Evolutionary conservation across 495 filamentous ascomycete species (phyloP).

Genomic region (Sordaria brevicollis): DNA sequence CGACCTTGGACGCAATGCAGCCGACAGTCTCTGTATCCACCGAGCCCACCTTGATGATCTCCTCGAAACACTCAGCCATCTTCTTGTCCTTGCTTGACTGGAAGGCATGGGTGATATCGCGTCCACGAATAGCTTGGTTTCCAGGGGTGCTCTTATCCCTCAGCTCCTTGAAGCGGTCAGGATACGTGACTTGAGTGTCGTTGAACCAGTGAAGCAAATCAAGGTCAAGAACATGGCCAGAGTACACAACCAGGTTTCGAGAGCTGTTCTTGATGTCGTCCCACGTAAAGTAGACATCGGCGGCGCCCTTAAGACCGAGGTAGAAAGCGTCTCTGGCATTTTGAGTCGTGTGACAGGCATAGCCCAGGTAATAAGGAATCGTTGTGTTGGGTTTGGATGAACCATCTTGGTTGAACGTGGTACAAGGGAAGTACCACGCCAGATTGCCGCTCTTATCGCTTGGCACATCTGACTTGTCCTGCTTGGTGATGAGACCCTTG

Average conservation of each 20-base stretch:
- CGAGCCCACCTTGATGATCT: conserved; percentile 91
- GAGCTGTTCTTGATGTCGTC: conserved; percentile 81
- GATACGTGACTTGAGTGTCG: conserved; percentile 66
- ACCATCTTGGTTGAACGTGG: conserved; percentile 84
- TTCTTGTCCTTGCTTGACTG: conserved; percentile 66
- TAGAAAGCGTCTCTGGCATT: conserved; percentile 66
- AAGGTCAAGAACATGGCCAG: conserved; percentile 88
- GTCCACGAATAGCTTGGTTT: conserved; percentile 70
- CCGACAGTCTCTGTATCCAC: conserved; percentile 95
- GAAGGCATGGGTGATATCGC: conserved; percentile 82
- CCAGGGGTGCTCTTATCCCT: conserved; percentile 35
- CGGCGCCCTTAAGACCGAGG: conserved; percentile 42
- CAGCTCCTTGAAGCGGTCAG: conserved; percentile 68
- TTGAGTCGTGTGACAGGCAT: conserved; percentile 76
- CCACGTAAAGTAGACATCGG: conserved; percentile 88
- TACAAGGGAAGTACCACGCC: conserved; percentile 97
- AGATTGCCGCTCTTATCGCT: conserved; percentile 62
- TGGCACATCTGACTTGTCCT: conserved; percentile 64
- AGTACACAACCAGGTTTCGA: conserved; percentile 86
- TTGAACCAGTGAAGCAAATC: conserved; percentile 89
- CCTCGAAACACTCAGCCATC: conserved; percentile 71
- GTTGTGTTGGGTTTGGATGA: conserved; percentile 68
- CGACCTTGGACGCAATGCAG: conserved; percentile 94
- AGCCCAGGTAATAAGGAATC: conserved; percentile 66
- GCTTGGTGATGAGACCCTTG: conserved; percentile 75